These are phyloP conservation scores for Wickerhamomyces tratensis DNA, from an alignment of 805 yeast species.

Conservation along the genomic window DNA sequence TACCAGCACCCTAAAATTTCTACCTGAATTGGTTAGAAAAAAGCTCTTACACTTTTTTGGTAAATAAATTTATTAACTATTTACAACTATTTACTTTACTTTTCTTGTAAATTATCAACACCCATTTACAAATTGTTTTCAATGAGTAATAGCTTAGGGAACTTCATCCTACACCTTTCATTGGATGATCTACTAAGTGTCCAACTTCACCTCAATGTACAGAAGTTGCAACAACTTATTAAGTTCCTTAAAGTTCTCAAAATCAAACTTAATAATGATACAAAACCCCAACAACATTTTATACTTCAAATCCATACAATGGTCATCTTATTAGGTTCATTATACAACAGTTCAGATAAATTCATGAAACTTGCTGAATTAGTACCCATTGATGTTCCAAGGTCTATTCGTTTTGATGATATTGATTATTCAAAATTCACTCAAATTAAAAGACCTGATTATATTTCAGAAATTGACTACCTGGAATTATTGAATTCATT, in stretches of 20 bases:
- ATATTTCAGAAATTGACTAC: too few species aligned
- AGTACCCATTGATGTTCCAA: neutral
- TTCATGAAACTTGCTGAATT: neutral
- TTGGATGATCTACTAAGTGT: neutral
- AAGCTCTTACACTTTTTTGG: too few species aligned
- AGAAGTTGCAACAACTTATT: neutral
- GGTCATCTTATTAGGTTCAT: neutral
- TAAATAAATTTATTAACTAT: too few species aligned
- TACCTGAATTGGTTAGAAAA: too few species aligned
- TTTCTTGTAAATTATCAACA: too few species aligned
- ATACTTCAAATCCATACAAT: neutral
- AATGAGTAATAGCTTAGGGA: neutral
- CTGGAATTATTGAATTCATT: neutral
- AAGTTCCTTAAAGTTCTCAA: neutral
- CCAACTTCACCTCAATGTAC: neutral
- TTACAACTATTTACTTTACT: too few species aligned
- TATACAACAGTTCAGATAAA: neutral
- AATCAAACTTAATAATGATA: too few species aligned
- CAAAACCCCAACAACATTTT: neutral
- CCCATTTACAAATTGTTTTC: too few species aligned
- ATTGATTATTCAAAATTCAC: neutral
- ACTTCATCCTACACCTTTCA: neutral
- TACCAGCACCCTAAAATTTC: too few species aligned
- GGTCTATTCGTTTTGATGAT: neutral
- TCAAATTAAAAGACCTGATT: neutral